phyloP scores from a whole-genome alignment of 2,329 filamentous ascomycete species.

The Meredithiella fracta region DNA sequence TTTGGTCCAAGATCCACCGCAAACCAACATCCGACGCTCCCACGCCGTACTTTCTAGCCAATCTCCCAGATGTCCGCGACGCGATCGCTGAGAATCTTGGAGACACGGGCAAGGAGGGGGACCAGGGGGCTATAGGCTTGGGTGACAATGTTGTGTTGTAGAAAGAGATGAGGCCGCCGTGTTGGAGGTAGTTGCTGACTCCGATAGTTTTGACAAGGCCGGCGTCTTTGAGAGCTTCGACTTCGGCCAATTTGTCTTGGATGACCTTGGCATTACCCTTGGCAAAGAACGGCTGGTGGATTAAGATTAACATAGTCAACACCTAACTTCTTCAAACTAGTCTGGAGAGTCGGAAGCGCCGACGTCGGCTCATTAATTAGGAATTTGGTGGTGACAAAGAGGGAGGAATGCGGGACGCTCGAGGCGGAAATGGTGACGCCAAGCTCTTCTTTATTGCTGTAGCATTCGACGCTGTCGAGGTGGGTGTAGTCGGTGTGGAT shows the following conservation, averaged over 20 bases:
- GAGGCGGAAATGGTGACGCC: slow-evolving; percentile 53
- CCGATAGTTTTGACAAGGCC: slow-evolving; percentile 56
- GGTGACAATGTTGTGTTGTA: slow-evolving; percentile 41
- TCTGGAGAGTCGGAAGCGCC: slow-evolving; percentile 34
- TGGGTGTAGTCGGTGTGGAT: slow-evolving; percentile 56
- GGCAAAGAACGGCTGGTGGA: slow-evolving; percentile 41
- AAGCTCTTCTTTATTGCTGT: slow-evolving; percentile 52
- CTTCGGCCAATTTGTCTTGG: slow-evolving; percentile 41
- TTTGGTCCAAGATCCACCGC: slow-evolving; percentile 45
- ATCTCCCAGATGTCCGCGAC: slow-evolving; percentile 33
- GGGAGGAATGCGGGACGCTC: slow-evolving; percentile 46
- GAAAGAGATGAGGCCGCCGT: slow-evolving; percentile 41
- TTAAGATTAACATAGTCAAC: slow-evolving; percentile 57
- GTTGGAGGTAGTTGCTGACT: slow-evolving; percentile 57
- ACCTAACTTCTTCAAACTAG: slow-evolving; percentile 47
- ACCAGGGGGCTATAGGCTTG: slow-evolving; percentile 40
- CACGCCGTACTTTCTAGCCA: slow-evolving; percentile 43
- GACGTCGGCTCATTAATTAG: slow-evolving; percentile 25
- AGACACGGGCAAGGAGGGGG: slow-evolving; percentile 25
- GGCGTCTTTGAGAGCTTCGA: slow-evolving; percentile 49
- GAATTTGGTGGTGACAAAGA: slow-evolving; percentile 52
- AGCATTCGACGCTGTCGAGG: slow-evolving; percentile 58
- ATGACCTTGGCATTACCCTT: slow-evolving; percentile 25
- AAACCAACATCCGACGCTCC: slow-evolving; percentile 38
- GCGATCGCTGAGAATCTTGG: slow-evolving; percentile 32